Conservation (phyloP, 345 rosid genomes). For the Citrus cavaleriei region DNA sequence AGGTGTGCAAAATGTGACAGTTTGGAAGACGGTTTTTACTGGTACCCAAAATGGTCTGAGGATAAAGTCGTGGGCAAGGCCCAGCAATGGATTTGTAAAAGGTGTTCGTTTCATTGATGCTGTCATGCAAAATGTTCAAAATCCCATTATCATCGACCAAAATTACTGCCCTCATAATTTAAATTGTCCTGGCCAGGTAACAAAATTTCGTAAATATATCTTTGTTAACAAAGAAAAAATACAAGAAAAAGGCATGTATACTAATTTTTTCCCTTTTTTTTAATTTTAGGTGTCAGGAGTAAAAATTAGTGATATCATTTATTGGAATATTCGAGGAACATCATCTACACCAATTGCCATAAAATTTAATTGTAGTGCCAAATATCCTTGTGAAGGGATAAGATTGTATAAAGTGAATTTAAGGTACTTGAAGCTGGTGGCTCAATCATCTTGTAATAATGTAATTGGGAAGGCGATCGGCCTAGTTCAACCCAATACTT, state of each 20-base stretch:
- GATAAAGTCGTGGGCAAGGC: slow-evolving; percentile 62
- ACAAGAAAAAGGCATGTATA: too few species aligned
- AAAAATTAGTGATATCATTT: slow-evolving; percentile 30
- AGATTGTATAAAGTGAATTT: slow-evolving; percentile 26
- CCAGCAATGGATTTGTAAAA: slow-evolving; percentile 52
- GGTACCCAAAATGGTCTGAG: slow-evolving; percentile 55
- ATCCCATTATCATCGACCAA: slow-evolving; percentile 60
- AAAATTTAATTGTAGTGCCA: slow-evolving; percentile 39
- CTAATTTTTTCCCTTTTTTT: not conserved
- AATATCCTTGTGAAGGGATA: slow-evolving; percentile 31
- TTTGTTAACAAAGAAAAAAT: not conserved
- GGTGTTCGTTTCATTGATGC: slow-evolving; percentile 40
- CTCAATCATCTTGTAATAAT: slow-evolving; percentile 35
- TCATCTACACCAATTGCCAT: slow-evolving; percentile 36
- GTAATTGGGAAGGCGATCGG: slow-evolving; percentile 26
- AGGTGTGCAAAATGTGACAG: slow-evolving; percentile 57
- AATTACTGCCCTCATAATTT: slow-evolving; percentile 54
- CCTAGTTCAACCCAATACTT: slow-evolving; percentile 23
- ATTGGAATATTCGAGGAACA: slow-evolving; percentile 35
- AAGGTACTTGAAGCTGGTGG: slow-evolving; percentile 17
- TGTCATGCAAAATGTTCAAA: slow-evolving; percentile 36
- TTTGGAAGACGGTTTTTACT: slow-evolving; percentile 30
- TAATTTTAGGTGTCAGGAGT: slow-evolving; percentile 26
- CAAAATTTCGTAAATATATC: not conserved
- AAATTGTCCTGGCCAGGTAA: slow-evolving; percentile 34